A percentile compares a stretch with the other conserved stretches of the same genome.
phyloP scores from a whole-genome alignment of 192 early-diverging fungal genomes.

The Coemansia sp. region DNA sequence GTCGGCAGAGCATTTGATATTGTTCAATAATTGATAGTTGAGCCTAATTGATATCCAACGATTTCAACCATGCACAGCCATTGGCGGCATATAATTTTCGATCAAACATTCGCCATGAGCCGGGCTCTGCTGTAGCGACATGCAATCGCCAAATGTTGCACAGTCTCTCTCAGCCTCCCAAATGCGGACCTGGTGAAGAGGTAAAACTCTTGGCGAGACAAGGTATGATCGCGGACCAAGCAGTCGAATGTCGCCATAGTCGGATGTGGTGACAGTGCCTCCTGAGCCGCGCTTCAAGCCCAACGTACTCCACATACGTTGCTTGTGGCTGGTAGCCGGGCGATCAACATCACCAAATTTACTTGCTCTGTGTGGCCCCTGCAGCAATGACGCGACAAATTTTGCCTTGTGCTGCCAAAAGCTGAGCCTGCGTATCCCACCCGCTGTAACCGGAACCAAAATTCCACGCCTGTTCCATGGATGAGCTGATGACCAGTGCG shows the following conservation, averaged over 20 bases:
- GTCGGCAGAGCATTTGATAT: not conserved
- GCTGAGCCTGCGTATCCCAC: constrained; percentile 29
- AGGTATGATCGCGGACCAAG: constrained; percentile 31
- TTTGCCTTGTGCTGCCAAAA: constrained; percentile 44
- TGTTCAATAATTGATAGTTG: not conserved
- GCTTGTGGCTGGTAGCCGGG: not conserved
- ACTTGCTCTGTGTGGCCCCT: constrained; percentile 7
- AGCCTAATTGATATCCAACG: not conserved
- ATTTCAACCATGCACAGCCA: not conserved
- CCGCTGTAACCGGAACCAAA: constrained; percentile 29
- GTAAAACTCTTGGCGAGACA: constrained; percentile 34
- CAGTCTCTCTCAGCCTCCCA: constrained; percentile 23
- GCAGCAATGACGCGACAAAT: constrained; percentile 26
- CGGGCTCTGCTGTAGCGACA: not conserved
- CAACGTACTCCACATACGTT: not conserved
- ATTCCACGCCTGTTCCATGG: constrained; percentile 40
- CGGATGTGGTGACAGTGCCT: constrained; percentile 4
- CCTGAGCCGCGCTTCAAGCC: not conserved
- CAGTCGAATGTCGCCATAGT: constrained; percentile 35
- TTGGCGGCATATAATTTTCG: not conserved
- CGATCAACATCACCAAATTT: not conserved
- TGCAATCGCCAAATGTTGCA: not conserved
- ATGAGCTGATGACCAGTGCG: constrained; percentile 26
- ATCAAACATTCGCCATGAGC: not conserved
- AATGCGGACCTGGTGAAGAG: constrained; percentile 16